A percentile compares a stretch with the other conserved stretches of the same genome.
phyloP scores from a whole-genome alignment of 345 rosid genomes.

The Eucalyptus grandis region DNA sequence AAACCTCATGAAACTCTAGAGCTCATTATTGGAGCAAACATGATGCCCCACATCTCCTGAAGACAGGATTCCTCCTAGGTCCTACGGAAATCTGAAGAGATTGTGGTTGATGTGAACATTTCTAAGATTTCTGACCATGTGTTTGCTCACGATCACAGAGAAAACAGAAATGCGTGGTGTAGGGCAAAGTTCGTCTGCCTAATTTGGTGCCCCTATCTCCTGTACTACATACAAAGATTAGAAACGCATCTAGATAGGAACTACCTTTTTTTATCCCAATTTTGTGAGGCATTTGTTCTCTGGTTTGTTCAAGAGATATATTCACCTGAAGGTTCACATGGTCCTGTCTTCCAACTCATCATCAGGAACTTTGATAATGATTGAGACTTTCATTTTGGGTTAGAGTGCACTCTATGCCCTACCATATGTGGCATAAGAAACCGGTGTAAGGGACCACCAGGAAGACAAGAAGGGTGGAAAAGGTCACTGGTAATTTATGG shows the following conservation, averaged over 20 bases:
- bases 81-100: too few relatives aligned
- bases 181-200: neutral
- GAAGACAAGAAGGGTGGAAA: neutral
- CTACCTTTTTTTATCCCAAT: neutral
- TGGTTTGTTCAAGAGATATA: neutral
- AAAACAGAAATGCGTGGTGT: too few relatives aligned
- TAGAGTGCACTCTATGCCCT: neutral
- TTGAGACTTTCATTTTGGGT: neutral
- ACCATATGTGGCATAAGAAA: neutral
- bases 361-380: neutral
- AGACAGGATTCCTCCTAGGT: too few relatives aligned
- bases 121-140: too few relatives aligned
- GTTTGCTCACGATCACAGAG: too few relatives aligned
- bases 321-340: constrained; percentile 1
- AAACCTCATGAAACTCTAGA: too few relatives aligned
- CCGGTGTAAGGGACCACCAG: neutral
- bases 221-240: neutral
- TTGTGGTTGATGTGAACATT: too few relatives aligned
- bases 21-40: too few relatives aligned
- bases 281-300: neutral
- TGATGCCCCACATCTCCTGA: too few relatives aligned
- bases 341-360: constrained; percentile 4
- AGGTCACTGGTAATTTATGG: neutral
- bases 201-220: neutral
- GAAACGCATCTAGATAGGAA: neutral